Evolutionary conservation across 768 basidiomycete species (phyloP).

Genomic region (Leucosporidium yakuticum): DNA sequence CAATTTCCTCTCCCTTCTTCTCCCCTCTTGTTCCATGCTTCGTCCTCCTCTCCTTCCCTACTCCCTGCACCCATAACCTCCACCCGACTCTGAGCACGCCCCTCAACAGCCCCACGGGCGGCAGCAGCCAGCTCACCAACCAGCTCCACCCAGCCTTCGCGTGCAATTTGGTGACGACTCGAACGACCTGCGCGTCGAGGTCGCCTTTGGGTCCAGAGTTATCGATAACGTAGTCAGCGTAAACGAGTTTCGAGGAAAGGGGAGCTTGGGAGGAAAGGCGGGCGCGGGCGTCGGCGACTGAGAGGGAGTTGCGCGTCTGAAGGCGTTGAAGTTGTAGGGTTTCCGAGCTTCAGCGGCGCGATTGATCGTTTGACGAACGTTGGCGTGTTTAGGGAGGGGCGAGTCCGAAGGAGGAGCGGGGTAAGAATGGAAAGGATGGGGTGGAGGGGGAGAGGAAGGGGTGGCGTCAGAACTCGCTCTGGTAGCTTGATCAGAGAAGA

Average conservation of each 20-base stretch:
- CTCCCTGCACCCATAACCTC: conserved; percentile 30
- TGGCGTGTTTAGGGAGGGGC: neutral
- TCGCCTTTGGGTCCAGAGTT: conserved; percentile 74
- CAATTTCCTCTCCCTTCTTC: conserved; percentile 4
- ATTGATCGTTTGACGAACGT: neutral
- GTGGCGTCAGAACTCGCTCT: neutral
- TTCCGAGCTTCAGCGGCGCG: conserved; percentile 55
- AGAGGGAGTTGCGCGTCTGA: conserved; percentile 63
- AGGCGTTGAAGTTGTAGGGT: conserved; percentile 79
- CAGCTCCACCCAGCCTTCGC: conserved; percentile 47
- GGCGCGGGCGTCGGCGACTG: conserved; percentile 60
- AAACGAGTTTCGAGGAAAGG: conserved; percentile 68
- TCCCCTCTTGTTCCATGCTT: conserved; percentile 10
- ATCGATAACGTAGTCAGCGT: conserved; percentile 79
- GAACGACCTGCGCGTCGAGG: conserved; percentile 55
- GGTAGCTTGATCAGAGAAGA: too few relatives aligned
- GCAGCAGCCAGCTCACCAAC: conserved; percentile 51
- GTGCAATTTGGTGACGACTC: conserved; percentile 47
- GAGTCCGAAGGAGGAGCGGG: neutral
- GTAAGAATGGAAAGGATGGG: neutral
- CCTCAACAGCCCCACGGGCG: conserved; percentile 46
- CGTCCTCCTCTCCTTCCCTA: conserved; percentile 36
- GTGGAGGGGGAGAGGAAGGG: neutral
- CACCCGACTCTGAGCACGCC: conserved; percentile 37
- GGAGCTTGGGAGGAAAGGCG: conserved; percentile 76